phyloP scores from a whole-genome alignment of 1,139 yeast species.

The Blastobotrys indianensis region DNA sequence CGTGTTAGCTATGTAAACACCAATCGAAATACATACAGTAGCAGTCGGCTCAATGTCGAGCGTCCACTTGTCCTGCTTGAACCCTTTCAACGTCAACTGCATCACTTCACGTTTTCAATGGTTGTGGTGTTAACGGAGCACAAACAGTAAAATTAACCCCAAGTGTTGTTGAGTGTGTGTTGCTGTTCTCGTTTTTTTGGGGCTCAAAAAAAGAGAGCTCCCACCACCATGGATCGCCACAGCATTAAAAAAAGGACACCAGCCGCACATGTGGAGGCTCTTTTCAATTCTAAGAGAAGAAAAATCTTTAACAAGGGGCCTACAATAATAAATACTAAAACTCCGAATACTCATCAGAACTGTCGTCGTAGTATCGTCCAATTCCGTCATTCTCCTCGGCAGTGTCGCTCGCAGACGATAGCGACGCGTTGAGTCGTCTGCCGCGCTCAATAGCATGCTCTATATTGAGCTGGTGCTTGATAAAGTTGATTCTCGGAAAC shows the following conservation, averaged over 20 bases:
- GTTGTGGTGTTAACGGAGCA: no score
- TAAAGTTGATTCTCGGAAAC: slow-evolving; percentile 60
- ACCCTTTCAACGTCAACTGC: slow-evolving; percentile 84
- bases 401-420: neutral
- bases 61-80: slow-evolving; percentile 83
- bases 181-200: neutral
- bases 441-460: slow-evolving; percentile 55
- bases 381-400: neutral
- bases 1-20: no score
- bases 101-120: slow-evolving; percentile 33
- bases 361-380: neutral
- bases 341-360: neutral
- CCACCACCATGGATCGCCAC: no score
- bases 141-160: no score
- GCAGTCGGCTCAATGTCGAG: slow-evolving; percentile 68
- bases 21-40: slow-evolving; percentile 64
- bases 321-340: no score
- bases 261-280: no score
- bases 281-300: no score
- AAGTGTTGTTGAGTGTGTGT: neutral
- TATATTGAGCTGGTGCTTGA: slow-evolving; percentile 55
- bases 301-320: no score
- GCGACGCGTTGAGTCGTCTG: slow-evolving; percentile 11
- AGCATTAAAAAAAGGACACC: no score
- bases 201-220: no score